Base-by-base conservation (phyloP, 495 filamentous ascomycete species). In the Delitschia confertaspora region DNA sequence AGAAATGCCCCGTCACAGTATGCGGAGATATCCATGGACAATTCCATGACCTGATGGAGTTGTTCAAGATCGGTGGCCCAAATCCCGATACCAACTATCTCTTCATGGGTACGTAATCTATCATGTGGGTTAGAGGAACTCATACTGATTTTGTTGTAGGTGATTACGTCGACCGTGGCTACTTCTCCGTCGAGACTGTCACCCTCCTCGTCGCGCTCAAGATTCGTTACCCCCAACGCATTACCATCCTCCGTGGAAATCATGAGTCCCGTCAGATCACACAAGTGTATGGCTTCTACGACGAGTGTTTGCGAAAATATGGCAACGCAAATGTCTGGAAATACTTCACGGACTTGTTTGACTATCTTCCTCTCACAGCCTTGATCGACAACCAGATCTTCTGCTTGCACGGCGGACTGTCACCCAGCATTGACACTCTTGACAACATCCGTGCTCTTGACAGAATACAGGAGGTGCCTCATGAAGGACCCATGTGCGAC, bases 341-440 rank as follows among this genome's bases (percentile, higher is more conserved):
- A 36, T 94, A 47, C 70, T 98, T 96, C 66, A 96, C 91, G 56
- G 91, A 98, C 63, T 79, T 98, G 24, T 96, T 98, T 71, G 91
- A 98, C 69, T 98, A 88, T 68, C 86, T 98, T 29, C 91, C 91
- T 51, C 80, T 98, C 60, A 98, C 91, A 50, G 91, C 91, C 47
- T 77, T 98, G 50, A 98, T 98, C 69, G 89, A 98, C 69, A 95
- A 95, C 69, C 91, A 98, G 72, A 98, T 98, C 65, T 98, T 98
- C 78, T 98, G 91, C 69, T 79, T 98, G 38, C 91, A 98, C 68
- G 91, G 91, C 56, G 91, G 91, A 47, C 74, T 98, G 41, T 93
- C 85, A 39, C 91, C 91, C 23, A 91, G 83, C 60, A 96, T 98
- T 58, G 91, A 98, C 65, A 96, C 91, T 19, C 79, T 98, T 24